Evolutionary conservation across 257 asterid species (phyloP), one percentile per base, ranked within the genome.

Genomic region (Solanum piurae): DNA sequence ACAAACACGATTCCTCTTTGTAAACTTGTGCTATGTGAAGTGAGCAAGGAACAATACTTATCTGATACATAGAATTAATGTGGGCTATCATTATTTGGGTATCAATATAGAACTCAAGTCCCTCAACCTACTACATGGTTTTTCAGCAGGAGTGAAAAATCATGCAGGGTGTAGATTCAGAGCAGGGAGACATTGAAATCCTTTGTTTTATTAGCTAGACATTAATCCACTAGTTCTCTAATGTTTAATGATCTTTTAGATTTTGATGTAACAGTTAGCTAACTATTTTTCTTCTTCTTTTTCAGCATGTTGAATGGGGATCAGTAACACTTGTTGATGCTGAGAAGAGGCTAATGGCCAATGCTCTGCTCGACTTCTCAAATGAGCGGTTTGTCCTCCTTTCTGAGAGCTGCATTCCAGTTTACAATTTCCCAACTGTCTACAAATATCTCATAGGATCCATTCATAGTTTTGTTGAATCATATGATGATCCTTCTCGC

Each of bases 281-380:
- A 89, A 21, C 88, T 23, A 18, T 40, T 33, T 33, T 87, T 83
- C 21, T 36, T 72, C 58, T 36, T 37, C 31, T 74, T 37, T 85
- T 90, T 88, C 98, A 97, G 99, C 87, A 34, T 29, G 99, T 95
- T n/a, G 89, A 90, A 91, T 97, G 99, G 99, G 99, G 99, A 86
- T 89, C 98, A 1, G 96, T 95, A 29, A 91, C 92, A 36, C 95
- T 97, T n/a, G 96, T 95, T 36, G 99, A 95, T 86, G 99, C 96
- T 27, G 99, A 97, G 92, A 94, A 89, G 87, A 95, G 99, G 76
- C 96, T 97, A 55, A 83, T 97, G 87, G 98, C 96, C 80, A 95
- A 97, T 77, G 99, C 99, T 55, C 96, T 97, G 86, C 99, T 97
- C 6, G 99, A 95, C 94, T 94, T 93, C 90, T 93, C 98, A 14